phyloP scores from a whole-genome alignment of 257 asterid genomes.

The Buddleja alternifolia region DNA sequence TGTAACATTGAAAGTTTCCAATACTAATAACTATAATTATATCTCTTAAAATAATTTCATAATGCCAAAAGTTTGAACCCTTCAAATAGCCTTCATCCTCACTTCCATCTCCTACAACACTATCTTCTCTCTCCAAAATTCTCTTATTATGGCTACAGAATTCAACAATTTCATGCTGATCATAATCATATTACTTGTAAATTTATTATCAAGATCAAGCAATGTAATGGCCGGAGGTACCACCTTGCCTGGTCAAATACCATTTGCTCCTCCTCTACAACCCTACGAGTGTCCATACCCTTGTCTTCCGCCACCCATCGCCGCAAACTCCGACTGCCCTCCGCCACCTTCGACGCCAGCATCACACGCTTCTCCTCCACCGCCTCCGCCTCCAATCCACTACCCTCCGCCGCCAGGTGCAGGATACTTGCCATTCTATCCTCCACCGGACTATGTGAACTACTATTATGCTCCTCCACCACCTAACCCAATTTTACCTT shows the following conservation, averaged over 20 bases:
- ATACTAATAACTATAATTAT: neutral
- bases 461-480: slow-evolving; percentile 46
- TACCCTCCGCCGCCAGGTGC: slow-evolving; percentile 31
- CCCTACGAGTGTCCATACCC: slow-evolving; percentile 40
- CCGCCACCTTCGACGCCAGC: slow-evolving; percentile 33
- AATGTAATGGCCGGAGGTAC: neutral
- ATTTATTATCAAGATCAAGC: slow-evolving; percentile 19
- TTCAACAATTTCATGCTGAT: slow-evolving; percentile 1
- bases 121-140: neutral
- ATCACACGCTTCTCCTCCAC: slow-evolving; percentile 22
- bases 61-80: neutral
- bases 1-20: neutral
- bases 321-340: slow-evolving; percentile 34
- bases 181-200: slow-evolving; percentile 11
- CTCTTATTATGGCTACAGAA: slow-evolving; percentile 31
- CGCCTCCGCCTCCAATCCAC: slow-evolving; percentile 1
- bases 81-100: slow-evolving; percentile 11
- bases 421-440: too few relatives aligned
- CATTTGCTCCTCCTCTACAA: slow-evolving; percentile 36
- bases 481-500: slow-evolving; percentile 50
- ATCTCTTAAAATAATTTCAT: neutral
- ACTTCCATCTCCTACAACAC: neutral
- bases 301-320: slow-evolving; percentile 43
- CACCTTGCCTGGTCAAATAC: slow-evolving; percentile 21
- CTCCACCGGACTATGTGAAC: slow-evolving; percentile 39